A percentile compares a stretch with the other conserved stretches of the same genome.
Evolutionary conservation across 306 rosid genomes (phyloP).

Genomic region (Lupinus albus): DNA sequence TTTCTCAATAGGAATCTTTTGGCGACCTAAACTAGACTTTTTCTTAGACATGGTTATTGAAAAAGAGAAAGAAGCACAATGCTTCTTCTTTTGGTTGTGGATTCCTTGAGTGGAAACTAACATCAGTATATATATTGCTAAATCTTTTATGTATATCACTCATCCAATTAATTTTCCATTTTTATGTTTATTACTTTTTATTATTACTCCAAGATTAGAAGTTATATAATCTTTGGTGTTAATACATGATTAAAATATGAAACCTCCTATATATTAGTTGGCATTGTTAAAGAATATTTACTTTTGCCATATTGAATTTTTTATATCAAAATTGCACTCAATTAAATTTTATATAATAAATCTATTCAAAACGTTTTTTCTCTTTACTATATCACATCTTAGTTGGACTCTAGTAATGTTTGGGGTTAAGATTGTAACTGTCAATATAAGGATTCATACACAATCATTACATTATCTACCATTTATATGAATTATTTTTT

Average conservation of each 20-base stretch:
- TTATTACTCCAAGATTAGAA: slow-evolving; percentile 40
- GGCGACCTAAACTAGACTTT: slow-evolving; percentile 56
- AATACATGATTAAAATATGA: slow-evolving; percentile 32
- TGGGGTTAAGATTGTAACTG: too few species aligned
- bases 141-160: slow-evolving; percentile 37
- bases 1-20: slow-evolving; percentile 61
- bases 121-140: slow-evolving; percentile 40
- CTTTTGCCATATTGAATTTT: slow-evolving; percentile 23
- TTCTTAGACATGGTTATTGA: slow-evolving; percentile 49
- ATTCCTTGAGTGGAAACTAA: slow-evolving; percentile 34
- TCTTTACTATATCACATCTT: too few species aligned
- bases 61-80: neutral
- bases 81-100: slow-evolving; percentile 21
- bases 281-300: slow-evolving; percentile 34
- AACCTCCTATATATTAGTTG: slow-evolving; percentile 30
- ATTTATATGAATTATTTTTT: too few species aligned
- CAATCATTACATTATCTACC: too few species aligned
- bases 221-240: slow-evolving; percentile 46
- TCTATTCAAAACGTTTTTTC: too few species aligned
- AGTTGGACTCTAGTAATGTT: neutral
- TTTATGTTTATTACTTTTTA: slow-evolving; percentile 48
- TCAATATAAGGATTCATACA: too few species aligned
- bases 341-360: neutral
- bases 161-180: slow-evolving; percentile 38
- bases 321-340: neutral